Conservation (phyloP, 2,329 filamentous ascomycete genomes). For the Colletotrichum sp. region DNA sequence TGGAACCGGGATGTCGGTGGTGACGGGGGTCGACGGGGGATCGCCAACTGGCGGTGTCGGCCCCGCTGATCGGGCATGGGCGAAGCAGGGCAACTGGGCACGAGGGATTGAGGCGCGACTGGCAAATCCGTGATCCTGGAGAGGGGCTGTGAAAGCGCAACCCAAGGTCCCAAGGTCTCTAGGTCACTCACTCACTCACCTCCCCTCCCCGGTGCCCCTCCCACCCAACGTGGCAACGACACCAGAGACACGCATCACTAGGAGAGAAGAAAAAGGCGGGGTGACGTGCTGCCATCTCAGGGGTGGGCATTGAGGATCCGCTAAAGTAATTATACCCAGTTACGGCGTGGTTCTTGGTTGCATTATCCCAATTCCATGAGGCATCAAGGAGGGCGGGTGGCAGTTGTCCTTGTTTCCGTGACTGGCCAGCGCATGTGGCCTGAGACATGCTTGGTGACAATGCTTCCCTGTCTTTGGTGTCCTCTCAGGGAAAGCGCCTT, state of each 20-base stretch:
- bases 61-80: slow-evolving; percentile 7
- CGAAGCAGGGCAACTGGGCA: neutral
- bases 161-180: neutral
- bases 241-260: neutral
- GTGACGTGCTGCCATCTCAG: slow-evolving; percentile 16
- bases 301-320: slow-evolving; percentile 14
- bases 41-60: slow-evolving; percentile 8
- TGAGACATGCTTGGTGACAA: slow-evolving; percentile 17
- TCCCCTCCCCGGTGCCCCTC: neutral
- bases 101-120: slow-evolving; percentile 10
- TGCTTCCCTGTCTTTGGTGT: neutral
- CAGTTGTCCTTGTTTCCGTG: slow-evolving; percentile 7
- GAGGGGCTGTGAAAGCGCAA: neutral
- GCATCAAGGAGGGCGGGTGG: neutral
- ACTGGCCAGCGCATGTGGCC: slow-evolving; percentile 8
- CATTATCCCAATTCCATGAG: slow-evolving; percentile 7
- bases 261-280: neutral
- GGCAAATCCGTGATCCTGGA: neutral
- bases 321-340: neutral
- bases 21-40: neutral
- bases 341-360: neutral
- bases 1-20: slow-evolving; percentile 5
- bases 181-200: neutral
- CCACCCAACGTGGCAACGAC: neutral
- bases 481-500: slow-evolving; percentile 3